These are phyloP conservation scores for Colletotrichum plurivorum DNA, from an alignment of 2,329 filamentous ascomycete species.

Conservation along the genomic window DNA sequence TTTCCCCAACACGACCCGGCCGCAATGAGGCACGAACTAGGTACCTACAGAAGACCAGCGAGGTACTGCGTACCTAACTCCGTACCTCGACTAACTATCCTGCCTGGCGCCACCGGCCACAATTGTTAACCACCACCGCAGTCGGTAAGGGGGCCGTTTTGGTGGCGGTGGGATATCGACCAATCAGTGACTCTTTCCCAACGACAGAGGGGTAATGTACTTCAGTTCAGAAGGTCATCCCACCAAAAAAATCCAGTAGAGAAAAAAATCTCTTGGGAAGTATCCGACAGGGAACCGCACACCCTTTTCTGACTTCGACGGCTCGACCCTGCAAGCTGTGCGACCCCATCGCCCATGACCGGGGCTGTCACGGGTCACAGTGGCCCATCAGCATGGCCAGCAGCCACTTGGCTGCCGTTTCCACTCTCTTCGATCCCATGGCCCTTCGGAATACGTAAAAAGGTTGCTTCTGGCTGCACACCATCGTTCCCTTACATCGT, in stretches of 20 bases:
- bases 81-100: too few species aligned
- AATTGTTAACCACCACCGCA: not conserved
- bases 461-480: conserved; percentile 14
- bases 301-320: conserved; percentile 12
- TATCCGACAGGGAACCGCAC: conserved; percentile 31
- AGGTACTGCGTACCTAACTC: too few species aligned
- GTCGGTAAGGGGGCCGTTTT: conserved; percentile 18
- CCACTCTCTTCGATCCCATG: conserved; percentile 29
- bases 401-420: conserved; percentile 8
- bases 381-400: conserved; percentile 6
- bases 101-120: too few species aligned
- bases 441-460: conserved; percentile 17
- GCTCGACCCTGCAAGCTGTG: conserved; percentile 28
- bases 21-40: not conserved
- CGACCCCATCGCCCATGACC: conserved; percentile 30
- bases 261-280: conserved; percentile 23
- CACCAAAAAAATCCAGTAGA: conserved; percentile 18
- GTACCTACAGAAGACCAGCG: too few species aligned
- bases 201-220: conserved; percentile 21
- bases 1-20: conserved; percentile 14
- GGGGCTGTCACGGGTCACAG: conserved; percentile 6
- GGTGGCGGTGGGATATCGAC: conserved; percentile 3
- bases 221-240: conserved; percentile 29
- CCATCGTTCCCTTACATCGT: conserved; percentile 38
- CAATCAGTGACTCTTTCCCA: conserved; percentile 26